A percentile compares a stretch with the other conserved stretches of the same genome.
phyloP scores from a whole-genome alignment of 2,329 filamentous ascomycete genomes.

The Trichophyton equinum region DNA sequence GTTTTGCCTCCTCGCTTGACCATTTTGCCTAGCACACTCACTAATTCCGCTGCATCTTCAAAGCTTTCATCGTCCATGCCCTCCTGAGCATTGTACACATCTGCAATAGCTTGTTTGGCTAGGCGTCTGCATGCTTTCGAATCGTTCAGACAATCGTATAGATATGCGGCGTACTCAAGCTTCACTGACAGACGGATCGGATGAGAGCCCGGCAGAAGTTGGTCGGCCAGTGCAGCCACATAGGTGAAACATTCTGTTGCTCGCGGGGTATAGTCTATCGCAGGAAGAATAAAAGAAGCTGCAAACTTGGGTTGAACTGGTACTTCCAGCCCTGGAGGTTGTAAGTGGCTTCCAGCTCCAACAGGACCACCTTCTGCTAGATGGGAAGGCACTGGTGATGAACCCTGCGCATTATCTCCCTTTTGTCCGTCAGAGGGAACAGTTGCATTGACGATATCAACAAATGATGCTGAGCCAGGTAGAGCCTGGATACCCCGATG shows the following conservation, averaged over 20 bases:
- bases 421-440: slow-evolving; percentile 20
- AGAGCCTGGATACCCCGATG: slow-evolving; percentile 41
- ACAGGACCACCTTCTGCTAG: slow-evolving; percentile 49
- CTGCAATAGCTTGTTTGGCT: slow-evolving; percentile 70
- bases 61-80: slow-evolving; percentile 95
- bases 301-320: slow-evolving; percentile 27
- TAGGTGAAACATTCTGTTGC: slow-evolving; percentile 70
- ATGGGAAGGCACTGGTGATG: slow-evolving; percentile 30
- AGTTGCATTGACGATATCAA: slow-evolving; percentile 19
- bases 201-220: slow-evolving; percentile 71
- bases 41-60: slow-evolving; percentile 76
- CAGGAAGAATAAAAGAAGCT: slow-evolving; percentile 66
- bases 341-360: slow-evolving; percentile 38
- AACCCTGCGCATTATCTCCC: slow-evolving; percentile 8
- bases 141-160: slow-evolving; percentile 87
- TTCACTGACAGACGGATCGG: slow-evolving; percentile 80
- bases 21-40: slow-evolving; percentile 76
- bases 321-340: slow-evolving; percentile 30
- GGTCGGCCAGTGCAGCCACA: slow-evolving; percentile 60
- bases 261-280: slow-evolving; percentile 68
- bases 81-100: slow-evolving; percentile 83
- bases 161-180: slow-evolving; percentile 81
- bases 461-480: slow-evolving; percentile 15
- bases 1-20: slow-evolving; percentile 56
- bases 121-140: slow-evolving; percentile 60